Evolutionary conservation across 2,329 filamentous ascomycete species (phyloP), one percentile per base, ranked within the genome.

Genomic region (Ceratocystiopsis brevicomis): DNA sequence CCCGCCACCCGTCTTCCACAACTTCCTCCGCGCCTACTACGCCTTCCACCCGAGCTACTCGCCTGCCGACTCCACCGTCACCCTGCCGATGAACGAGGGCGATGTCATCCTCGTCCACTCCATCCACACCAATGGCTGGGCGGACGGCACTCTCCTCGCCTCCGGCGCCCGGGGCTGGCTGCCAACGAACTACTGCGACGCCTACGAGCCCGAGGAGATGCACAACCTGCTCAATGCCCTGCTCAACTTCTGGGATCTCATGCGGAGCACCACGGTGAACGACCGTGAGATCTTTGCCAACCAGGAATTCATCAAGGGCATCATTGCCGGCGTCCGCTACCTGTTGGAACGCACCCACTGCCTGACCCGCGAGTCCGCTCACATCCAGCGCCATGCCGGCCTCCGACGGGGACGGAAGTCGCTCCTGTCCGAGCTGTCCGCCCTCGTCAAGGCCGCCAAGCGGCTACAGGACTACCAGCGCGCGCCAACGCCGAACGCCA

Each of bases 61-160:
- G 37, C 73, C 84, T 47, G 76, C 76, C n/a, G 82, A 87, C 45
- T 80, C 81, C 12, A 90, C 85, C 11, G 81, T 96, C 44, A 96
- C 88, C 12, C 67, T 95, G 12, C 81, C 86, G 18, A 70, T 98
- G 45, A 82, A 83, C 52, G 80, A 90, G 56, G 90, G 90, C 46
- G 90, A 98, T 55, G 75, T 98, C 40, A 80, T 98, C 43, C 64
- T 98, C 45, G 81, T 98, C 18, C 90, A 98, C 60, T 95, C 90
- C 4, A 83, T 96, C 51, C 90, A 98, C 60, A 90, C 85, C 47
- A 98, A 96, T 63, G 90, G 90, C 52, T 98, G 90, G 90, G 90
- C 90, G 32, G 90, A 98, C 59, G 90, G 90, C 42, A 98, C 90
- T 1, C 67, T 95, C 37, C 64, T 98, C 48, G 72, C 80, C 19